phyloP scores from a whole-genome alignment of 2,329 filamentous ascomycete species.

The Madurella mycetomatis region DNA sequence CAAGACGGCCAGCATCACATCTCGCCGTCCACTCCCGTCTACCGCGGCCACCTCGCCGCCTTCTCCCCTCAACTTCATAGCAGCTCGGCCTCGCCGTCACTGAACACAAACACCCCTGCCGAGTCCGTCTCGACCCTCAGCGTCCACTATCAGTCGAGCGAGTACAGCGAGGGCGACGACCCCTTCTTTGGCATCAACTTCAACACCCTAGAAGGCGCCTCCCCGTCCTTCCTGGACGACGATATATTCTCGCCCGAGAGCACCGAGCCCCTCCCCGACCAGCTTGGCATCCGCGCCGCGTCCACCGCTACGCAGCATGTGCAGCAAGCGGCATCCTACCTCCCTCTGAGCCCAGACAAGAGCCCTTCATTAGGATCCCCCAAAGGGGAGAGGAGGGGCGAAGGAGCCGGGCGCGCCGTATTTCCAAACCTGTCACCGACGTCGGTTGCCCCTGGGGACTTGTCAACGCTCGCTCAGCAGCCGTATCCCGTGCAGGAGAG shows the following conservation, averaged over 20 bases:
- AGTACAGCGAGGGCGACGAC: constrained; percentile 45
- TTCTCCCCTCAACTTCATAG: constrained; percentile 39
- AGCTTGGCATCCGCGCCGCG: constrained; percentile 6
- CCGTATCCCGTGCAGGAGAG: constrained; percentile 29
- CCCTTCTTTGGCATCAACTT: constrained; percentile 51
- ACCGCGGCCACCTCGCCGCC: constrained; percentile 40
- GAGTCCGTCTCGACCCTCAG: constrained; percentile 46
- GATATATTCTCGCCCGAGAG: constrained; percentile 20
- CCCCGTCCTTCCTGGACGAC: constrained; percentile 44
- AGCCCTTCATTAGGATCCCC: constrained; percentile 47
- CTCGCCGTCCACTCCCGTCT: constrained; percentile 30
- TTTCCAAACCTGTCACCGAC: constrained; percentile 27
- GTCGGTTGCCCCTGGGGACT: constrained; percentile 40
- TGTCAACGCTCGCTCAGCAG: constrained; percentile 38
- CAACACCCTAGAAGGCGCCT: constrained; percentile 37
- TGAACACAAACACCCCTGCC: constrained; percentile 43
- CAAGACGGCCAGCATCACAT: constrained; percentile 18
- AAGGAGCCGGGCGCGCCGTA: constrained; percentile 21
- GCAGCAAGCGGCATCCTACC: constrained; percentile 26
- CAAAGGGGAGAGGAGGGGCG: constrained; percentile 31
- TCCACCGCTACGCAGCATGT: constrained; percentile 22
- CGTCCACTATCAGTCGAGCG: constrained; percentile 46
- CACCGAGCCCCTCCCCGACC: constrained; percentile 18
- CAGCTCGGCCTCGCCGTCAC: constrained; percentile 38
- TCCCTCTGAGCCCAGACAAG: constrained; percentile 50